Evolutionary conservation across 2,329 filamentous ascomycete genomes (phyloP).

Genomic region (Xenosphaeropsis pyriputrescens): DNA sequence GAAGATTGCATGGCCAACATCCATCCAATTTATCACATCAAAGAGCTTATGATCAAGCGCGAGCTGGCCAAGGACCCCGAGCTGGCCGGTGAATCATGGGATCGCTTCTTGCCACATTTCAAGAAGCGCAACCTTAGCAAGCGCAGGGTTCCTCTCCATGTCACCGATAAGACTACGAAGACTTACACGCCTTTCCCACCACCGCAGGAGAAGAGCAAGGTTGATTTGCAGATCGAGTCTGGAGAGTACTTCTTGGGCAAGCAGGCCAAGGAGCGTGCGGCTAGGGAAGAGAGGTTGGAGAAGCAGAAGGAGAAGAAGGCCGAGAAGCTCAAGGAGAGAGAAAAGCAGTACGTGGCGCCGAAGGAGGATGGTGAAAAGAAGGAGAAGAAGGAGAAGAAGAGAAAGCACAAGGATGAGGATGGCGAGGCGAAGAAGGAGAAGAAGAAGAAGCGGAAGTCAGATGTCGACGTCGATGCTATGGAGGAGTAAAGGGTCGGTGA

Average conservation of each 20-base stretch:
- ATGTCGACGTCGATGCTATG: no score
- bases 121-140: constrained; percentile 85
- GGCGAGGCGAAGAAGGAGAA: constrained; percentile 8
- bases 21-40: constrained; percentile 83
- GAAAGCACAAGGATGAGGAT: constrained; percentile 9
- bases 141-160: constrained; percentile 65
- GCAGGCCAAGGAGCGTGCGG: constrained; percentile 76
- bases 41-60: constrained; percentile 86
- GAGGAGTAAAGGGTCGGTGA: no score
- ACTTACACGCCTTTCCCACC: constrained; percentile 94
- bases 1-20: constrained; percentile 97
- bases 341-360: constrained; percentile 77
- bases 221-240: constrained; percentile 93
- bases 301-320: constrained; percentile 78
- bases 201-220: constrained; percentile 95
- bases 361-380: constrained; percentile 49
- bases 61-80: constrained; percentile 83
- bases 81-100: constrained; percentile 81
- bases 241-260: constrained; percentile 95
- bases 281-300: constrained; percentile 66
- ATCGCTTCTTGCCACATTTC: constrained; percentile 92
- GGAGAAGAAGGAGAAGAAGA: constrained; percentile 35
- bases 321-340: constrained; percentile 73
- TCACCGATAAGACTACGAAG: constrained; percentile 91
- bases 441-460: constrained; percentile 10